Evolutionary conservation across 345 rosid genomes (phyloP).

Genomic region (Sonneratia caseolaris): DNA sequence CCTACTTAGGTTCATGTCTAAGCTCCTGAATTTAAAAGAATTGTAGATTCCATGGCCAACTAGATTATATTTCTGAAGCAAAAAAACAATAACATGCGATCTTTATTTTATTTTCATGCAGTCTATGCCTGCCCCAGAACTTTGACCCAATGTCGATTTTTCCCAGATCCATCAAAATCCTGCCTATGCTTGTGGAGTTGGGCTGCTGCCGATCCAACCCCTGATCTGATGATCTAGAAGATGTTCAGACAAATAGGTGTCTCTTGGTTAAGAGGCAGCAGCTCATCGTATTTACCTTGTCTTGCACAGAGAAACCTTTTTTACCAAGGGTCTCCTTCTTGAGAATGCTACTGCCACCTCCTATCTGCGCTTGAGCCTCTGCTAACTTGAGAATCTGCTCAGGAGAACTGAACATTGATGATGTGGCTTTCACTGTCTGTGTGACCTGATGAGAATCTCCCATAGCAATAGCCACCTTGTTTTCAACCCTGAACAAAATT

Average conservation of each 20-base stretch:
- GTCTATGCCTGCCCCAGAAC: neutral
- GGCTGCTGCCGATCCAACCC: neutral
- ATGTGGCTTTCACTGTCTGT: constrained; percentile 21
- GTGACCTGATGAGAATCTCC: constrained; percentile 25
- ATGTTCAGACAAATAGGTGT: neutral
- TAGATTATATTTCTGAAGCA: no score
- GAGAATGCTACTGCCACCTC: constrained; percentile 37
- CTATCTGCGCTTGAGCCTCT: constrained; percentile 28
- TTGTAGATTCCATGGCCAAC: neutral
- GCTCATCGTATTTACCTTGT: constrained; percentile 43
- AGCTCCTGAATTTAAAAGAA: neutral
- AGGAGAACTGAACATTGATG: constrained; percentile 20
- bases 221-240: neutral
- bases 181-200: neutral
- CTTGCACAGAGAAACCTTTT: constrained; percentile 85
- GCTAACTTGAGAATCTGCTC: constrained; percentile 32
- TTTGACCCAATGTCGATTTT: neutral
- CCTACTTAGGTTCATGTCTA: neutral
- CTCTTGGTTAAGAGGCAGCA: neutral
- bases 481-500: constrained; percentile 30
- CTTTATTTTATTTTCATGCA: no score
- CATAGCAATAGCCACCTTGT: constrained; percentile 22
- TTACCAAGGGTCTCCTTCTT: constrained; percentile 67
- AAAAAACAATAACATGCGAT: no score
- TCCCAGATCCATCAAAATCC: neutral